phyloP scores from a whole-genome alignment of 2,329 filamentous ascomycete species.

The Volutella citrinella region DNA sequence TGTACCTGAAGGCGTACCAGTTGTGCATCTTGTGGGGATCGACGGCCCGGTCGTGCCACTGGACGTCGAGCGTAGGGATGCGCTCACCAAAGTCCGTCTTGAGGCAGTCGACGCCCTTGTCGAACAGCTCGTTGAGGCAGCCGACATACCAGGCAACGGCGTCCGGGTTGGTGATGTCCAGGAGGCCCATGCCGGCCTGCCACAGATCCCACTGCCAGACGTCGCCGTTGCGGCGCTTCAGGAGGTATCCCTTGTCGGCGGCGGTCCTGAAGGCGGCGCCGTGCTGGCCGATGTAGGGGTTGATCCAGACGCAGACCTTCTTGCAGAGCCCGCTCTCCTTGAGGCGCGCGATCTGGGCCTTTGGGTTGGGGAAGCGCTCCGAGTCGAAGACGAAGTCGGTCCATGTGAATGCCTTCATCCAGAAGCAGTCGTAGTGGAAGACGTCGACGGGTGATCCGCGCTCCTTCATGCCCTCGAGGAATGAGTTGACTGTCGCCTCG shows the following conservation, averaged over 20 bases:
- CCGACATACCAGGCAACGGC: conserved; percentile 63
- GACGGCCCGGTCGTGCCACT: conserved; percentile 57
- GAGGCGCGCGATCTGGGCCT: conserved; percentile 59
- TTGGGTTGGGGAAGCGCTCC: conserved; percentile 66
- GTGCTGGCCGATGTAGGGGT: conserved; percentile 70
- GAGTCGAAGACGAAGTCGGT: conserved; percentile 71
- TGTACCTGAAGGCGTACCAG: conserved; percentile 73
- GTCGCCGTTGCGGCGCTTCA: conserved; percentile 66
- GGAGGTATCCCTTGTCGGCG: conserved; percentile 63
- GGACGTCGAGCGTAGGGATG: conserved; percentile 62
- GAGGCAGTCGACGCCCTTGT: conserved; percentile 67
- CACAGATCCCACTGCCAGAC: conserved; percentile 76
- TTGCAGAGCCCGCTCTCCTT: conserved; percentile 59
- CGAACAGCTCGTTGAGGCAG: conserved; percentile 62
- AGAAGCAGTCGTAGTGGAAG: conserved; percentile 77
- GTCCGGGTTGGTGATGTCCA: conserved; percentile 72
- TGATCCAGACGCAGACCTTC: conserved; percentile 74
- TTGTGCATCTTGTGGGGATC: conserved; percentile 72
- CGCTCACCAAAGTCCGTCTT: conserved; percentile 77
- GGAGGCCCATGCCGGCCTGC: conserved; percentile 73
- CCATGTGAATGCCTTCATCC: conserved; percentile 74
- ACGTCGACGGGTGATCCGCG: conserved; percentile 65
- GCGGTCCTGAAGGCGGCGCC: conserved; percentile 64
- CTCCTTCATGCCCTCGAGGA: conserved; percentile 66
- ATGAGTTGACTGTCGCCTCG: conserved; percentile 63